Conservation (phyloP, 352 stramenopile species). For the Globisporangium nagaii region DNA sequence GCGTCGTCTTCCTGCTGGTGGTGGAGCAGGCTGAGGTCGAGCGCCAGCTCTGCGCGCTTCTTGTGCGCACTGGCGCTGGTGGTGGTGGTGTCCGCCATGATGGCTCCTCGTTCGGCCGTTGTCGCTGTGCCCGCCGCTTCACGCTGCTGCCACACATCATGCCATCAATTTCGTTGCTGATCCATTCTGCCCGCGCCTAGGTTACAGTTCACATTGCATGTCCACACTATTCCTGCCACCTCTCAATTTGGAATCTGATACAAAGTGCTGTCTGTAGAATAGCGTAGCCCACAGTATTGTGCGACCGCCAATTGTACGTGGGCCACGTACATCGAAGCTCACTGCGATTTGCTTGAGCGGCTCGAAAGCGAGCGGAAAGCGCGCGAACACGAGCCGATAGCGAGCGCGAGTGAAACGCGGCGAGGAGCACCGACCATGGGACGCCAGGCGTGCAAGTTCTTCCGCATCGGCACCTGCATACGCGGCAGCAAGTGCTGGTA, state of each 20-base stretch:
- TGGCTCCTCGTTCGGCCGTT: neutral
- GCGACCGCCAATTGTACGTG: neutral
- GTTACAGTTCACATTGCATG: neutral
- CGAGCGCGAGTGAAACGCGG: neutral
- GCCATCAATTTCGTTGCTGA: neutral
- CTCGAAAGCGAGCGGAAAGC: neutral
- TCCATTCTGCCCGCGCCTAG: neutral
- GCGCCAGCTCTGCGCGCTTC: neutral
- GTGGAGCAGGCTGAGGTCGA: too few species aligned
- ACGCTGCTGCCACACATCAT: neutral
- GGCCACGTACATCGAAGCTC: neutral
- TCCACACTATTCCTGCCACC: too few species aligned
- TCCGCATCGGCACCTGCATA: neutral
- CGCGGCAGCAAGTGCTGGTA: conserved; percentile 8
- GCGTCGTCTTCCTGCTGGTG: neutral
- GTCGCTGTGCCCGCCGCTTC: neutral
- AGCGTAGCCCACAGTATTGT: neutral
- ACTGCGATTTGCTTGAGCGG: neutral
- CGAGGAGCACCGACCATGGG: neutral
- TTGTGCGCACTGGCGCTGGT: neutral
- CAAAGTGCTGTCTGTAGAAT: too few species aligned
- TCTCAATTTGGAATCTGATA: too few species aligned
- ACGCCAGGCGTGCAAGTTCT: conserved; percentile 6
- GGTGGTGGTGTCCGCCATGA: neutral
- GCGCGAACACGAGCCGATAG: neutral